phyloP scores from a whole-genome alignment of 441 rosid genomes.

The Corymbia calophylla region DNA sequence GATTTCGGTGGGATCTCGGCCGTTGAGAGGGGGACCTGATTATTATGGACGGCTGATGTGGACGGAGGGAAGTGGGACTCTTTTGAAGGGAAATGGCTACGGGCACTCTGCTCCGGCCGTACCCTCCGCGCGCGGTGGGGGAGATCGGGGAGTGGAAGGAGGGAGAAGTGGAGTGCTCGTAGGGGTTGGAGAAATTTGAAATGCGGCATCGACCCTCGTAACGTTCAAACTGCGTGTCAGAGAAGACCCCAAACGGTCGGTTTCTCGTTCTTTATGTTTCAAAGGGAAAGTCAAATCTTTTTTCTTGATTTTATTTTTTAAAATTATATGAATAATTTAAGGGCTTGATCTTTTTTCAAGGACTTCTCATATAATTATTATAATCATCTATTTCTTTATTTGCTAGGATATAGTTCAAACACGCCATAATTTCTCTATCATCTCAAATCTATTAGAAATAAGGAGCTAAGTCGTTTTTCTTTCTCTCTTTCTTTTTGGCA shows the following conservation, averaged over 20 bases:
- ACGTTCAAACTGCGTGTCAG: background rate
- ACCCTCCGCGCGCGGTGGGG: background rate
- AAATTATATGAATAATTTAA: background rate
- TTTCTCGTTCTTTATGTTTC: background rate
- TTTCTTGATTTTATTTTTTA: background rate
- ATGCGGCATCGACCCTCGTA: background rate
- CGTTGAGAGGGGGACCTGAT: background rate
- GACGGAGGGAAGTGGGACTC: conserved; percentile 8
- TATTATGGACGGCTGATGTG: conserved; percentile 10
- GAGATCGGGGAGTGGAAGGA: conserved; percentile 5
- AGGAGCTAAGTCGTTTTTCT: too few species aligned
- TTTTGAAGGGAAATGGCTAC: conserved; percentile 15
- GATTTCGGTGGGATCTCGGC: conserved; percentile 1
- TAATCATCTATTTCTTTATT: background rate
- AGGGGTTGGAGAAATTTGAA: background rate
- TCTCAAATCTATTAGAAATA: background rate
- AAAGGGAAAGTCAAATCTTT: background rate
- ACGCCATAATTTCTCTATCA: rapidly evolving
- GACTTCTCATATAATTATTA: background rate
- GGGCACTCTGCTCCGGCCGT: background rate
- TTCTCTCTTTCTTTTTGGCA: too few species aligned
- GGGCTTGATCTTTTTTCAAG: background rate
- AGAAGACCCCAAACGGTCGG: background rate
- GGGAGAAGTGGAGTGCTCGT: conserved; percentile 3
- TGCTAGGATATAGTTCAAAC: rapidly evolving